Evolutionary conservation across 306 rosid genomes (phyloP).

Genomic region (Pyrus pyrifolia): DNA sequence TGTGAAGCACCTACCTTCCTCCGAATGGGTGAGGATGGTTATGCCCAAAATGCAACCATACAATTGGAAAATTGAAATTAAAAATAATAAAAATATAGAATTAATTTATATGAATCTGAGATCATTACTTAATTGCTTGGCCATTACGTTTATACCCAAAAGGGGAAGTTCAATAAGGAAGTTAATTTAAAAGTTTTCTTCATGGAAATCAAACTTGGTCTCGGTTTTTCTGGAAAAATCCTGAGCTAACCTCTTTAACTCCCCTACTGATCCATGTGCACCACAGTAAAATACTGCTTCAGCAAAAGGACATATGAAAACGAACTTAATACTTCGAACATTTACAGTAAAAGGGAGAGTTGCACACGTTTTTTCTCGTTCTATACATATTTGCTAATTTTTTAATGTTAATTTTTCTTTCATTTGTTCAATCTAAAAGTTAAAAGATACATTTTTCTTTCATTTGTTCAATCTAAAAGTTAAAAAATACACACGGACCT

Average conservation of each 20-base stretch:
- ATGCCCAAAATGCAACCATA: not conserved
- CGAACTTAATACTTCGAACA: not conserved
- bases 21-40: rapidly evolving
- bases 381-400: rapidly evolving
- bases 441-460: no score
- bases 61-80: not conserved
- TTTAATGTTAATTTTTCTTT: no score
- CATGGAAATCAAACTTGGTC: constrained; percentile 87
- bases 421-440: no score
- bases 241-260: constrained; percentile 53
- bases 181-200: constrained; percentile 55
- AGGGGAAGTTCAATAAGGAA: not conserved
- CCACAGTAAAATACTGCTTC: constrained; percentile 93
- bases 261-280: constrained; percentile 55
- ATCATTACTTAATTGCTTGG: not conserved
- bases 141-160: not conserved
- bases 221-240: constrained; percentile 70
- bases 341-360: not conserved
- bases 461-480: no score
- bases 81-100: not conserved
- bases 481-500: no score
- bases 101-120: not conserved
- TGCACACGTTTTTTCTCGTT: no score
- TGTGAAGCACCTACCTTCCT: rapidly evolving
- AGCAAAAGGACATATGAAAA: constrained; percentile 7